Evolutionary conservation across 306 rosid genomes (phyloP).

Genomic region (Quercus engelmannii): DNA sequence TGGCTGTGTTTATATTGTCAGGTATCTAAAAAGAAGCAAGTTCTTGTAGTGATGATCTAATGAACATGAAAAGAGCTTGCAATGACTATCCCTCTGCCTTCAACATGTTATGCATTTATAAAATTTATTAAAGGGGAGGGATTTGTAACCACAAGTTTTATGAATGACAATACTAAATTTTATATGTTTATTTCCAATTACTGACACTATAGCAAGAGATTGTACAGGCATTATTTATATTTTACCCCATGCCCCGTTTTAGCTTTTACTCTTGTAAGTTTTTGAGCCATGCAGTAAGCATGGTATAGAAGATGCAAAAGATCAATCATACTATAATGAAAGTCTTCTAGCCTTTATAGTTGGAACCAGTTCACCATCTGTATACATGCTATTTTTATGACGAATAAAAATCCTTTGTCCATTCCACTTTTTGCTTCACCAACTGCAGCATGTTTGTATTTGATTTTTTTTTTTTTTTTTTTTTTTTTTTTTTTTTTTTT

Average conservation of each 20-base stretch:
- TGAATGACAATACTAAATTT: background rate
- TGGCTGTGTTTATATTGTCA: background rate
- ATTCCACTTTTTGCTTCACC: too few relatives aligned
- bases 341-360: background rate
- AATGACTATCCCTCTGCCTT: background rate
- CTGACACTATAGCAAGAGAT: background rate
- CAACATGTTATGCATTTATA: background rate
- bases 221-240: background rate
- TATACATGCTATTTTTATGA: too few relatives aligned
- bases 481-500: too few relatives aligned
- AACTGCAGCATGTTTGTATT: too few relatives aligned
- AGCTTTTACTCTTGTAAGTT: background rate
- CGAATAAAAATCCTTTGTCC: too few relatives aligned
- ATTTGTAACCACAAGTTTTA: background rate
- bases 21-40: background rate
- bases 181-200: background rate
- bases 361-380: too few relatives aligned
- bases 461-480: too few relatives aligned
- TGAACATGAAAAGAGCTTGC: slow-evolving; percentile 12
- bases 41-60: background rate
- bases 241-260: background rate
- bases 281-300: background rate
- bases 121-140: slow-evolving; percentile 2
- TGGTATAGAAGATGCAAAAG: background rate
- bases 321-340: too few relatives aligned